Percentiles rank a stretch among this genome's conserved stretches.
Conservation (phyloP, 352 stramenopile species). For the Phytophthora pinifolia region DNA sequence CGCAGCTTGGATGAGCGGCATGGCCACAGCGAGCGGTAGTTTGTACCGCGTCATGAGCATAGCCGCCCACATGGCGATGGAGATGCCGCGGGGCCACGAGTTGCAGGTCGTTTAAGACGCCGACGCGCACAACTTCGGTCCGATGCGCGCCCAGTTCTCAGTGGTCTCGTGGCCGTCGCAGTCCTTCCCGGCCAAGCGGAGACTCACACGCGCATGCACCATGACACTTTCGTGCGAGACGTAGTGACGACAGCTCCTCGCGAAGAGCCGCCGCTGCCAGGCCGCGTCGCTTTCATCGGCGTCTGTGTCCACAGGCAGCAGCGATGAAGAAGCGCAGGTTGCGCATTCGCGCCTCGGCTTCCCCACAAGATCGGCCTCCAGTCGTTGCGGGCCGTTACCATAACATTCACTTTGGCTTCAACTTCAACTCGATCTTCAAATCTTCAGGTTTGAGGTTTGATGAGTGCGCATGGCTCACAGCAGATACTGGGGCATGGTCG, state of each 20-base stretch:
- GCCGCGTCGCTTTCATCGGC: neutral
- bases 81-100: slow-evolving; percentile 33
- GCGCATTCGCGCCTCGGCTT: slow-evolving; percentile 8
- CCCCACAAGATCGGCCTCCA: neutral
- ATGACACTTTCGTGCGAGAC: slow-evolving; percentile 14
- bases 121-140: slow-evolving; percentile 12
- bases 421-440: slow-evolving; percentile 22
- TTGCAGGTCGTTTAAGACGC: slow-evolving; percentile 31
- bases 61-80: slow-evolving; percentile 32
- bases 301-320: slow-evolving; percentile 11
- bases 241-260: slow-evolving; percentile 4
- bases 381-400: neutral
- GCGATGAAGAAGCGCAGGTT: slow-evolving; percentile 18
- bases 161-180: neutral
- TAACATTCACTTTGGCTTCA: slow-evolving; percentile 4
- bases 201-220: slow-evolving; percentile 14
- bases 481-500: slow-evolving; percentile 42
- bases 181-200: slow-evolving; percentile 10
- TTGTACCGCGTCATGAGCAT: slow-evolving; percentile 39
- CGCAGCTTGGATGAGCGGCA: slow-evolving; percentile 17
- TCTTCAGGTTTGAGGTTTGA: neutral
- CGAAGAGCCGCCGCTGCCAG: slow-evolving; percentile 7
- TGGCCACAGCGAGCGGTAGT: slow-evolving; percentile 23
- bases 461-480: slow-evolving; percentile 5
- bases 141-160: slow-evolving; percentile 13